Conservation (phyloP, 2,329 filamentous ascomycete genomes). For the Coniochaeta ligniaria region DNA sequence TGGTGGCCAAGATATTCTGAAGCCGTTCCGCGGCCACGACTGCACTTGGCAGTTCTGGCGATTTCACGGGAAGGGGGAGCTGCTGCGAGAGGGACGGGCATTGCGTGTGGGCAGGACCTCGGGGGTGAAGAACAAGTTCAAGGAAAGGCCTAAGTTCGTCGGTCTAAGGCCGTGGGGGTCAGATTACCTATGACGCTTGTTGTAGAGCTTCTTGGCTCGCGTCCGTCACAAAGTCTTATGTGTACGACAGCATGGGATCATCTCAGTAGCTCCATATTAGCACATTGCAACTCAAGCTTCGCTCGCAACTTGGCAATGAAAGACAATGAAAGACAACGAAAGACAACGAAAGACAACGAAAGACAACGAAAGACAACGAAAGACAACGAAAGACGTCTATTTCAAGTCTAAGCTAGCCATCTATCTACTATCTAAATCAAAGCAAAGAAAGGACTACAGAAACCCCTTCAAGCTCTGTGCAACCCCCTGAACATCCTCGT, state of each 20-base stretch:
- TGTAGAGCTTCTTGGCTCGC: too few relatives aligned
- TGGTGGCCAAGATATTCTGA: background rate
- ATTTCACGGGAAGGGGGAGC: background rate
- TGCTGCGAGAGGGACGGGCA: background rate
- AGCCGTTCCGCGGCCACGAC: background rate
- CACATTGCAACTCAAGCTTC: background rate
- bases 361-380: too few relatives aligned
- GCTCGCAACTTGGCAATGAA: too few relatives aligned
- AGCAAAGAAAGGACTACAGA: background rate
- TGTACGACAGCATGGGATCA: too few relatives aligned
- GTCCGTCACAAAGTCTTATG: too few relatives aligned
- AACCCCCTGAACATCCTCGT: slow-evolving; percentile 34
- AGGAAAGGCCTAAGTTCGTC: background rate
- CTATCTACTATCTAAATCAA: background rate
- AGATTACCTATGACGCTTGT: background rate
- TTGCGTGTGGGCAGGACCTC: background rate
- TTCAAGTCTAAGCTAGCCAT: background rate
- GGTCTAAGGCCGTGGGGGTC: background rate
- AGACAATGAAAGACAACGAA: too few relatives aligned
- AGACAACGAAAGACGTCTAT: background rate
- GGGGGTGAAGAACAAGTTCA: slow-evolving; percentile 1
- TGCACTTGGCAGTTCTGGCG: background rate
- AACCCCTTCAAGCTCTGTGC: slow-evolving; percentile 17
- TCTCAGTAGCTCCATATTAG: background rate
- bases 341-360: too few relatives aligned